These are phyloP conservation scores for Xylaria sp. DNA, from an alignment of 2,329 filamentous ascomycete genomes.

Conservation along the genomic window DNA sequence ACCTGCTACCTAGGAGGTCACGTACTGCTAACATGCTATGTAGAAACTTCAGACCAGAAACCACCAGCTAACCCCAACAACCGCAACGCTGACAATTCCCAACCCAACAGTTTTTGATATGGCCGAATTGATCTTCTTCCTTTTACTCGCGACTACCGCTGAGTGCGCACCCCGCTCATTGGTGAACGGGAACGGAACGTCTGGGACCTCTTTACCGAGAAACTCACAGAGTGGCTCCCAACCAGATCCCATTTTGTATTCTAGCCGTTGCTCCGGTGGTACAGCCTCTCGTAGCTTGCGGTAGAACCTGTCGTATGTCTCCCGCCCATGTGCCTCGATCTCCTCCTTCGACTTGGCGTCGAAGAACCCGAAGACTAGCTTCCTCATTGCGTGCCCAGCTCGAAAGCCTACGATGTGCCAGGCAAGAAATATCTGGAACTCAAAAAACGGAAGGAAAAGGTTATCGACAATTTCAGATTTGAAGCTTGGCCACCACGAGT, in stretches of 20 bases:
- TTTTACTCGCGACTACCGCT: not conserved
- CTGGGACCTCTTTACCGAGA: conserved; percentile 30
- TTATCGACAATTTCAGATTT: conserved; percentile 16
- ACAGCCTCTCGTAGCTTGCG: conserved; percentile 20
- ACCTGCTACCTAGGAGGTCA: no score
- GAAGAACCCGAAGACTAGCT: conserved; percentile 34
- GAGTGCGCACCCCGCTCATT: conserved; percentile 30
- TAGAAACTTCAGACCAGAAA: not conserved
- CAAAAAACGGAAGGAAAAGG: conserved; percentile 10
- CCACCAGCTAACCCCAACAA: not conserved
- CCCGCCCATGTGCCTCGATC: conserved; percentile 25
- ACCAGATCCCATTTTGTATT: conserved; percentile 34
- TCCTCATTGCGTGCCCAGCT: conserved; percentile 29
- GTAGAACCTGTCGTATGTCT: conserved; percentile 31
- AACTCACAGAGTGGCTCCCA: conserved; percentile 37
- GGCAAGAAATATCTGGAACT: conserved; percentile 8
- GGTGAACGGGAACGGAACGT: conserved; percentile 26
- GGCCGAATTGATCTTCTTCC: not conserved
- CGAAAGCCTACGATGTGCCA: conserved; percentile 24
- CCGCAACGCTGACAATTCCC: not conserved
- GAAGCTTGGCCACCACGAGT: conserved; percentile 36
- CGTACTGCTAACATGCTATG: no score
- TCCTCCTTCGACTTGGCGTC: conserved; percentile 8
- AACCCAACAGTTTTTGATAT: not conserved
- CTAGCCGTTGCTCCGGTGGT: conserved; percentile 27